Conservation (phyloP, 2,329 filamentous ascomycete species). For the Ophiocordyceps polyrhachis-furcata region DNA sequence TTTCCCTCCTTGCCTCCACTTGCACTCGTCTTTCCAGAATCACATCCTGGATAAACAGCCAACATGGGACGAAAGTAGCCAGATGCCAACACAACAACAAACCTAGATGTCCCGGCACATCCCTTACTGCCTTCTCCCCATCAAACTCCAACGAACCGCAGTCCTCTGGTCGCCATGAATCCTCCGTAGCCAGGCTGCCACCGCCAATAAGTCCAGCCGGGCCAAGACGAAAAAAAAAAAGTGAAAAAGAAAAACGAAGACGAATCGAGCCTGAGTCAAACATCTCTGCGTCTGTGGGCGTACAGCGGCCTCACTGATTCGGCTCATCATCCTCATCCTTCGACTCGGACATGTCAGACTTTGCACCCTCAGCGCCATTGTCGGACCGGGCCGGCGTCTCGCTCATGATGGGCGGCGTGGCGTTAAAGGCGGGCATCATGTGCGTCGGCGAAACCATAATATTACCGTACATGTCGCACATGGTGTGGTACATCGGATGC, state of each 20-base stretch:
- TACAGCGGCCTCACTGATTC: background rate
- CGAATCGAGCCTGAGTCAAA: background rate
- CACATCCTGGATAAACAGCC: background rate
- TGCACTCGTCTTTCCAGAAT: conserved; percentile 1
- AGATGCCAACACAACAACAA: conserved; percentile 1
- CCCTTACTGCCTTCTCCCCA: background rate
- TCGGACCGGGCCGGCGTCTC: conserved; percentile 1
- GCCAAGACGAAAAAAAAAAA: background rate
- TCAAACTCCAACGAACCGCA: background rate
- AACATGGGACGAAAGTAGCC: conserved; percentile 2
- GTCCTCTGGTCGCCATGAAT: background rate
- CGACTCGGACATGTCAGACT: background rate
- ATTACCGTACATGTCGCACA: conserved; percentile 7
- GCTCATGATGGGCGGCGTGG: background rate
- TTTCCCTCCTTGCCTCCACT: background rate
- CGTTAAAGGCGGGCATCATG: conserved; percentile 6
- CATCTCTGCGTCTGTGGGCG: background rate
- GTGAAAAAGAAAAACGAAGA: background rate
- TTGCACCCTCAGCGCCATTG: background rate
- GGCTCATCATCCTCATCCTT: background rate
- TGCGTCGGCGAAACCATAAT: conserved; percentile 6
- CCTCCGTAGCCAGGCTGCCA: background rate
- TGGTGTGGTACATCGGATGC: conserved; percentile 4
- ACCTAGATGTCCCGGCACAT: background rate
- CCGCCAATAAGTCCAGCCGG: background rate